Evolutionary conservation across 768 basidiomycete genomes (phyloP).

Genomic region (Hygrophorus russula): DNA sequence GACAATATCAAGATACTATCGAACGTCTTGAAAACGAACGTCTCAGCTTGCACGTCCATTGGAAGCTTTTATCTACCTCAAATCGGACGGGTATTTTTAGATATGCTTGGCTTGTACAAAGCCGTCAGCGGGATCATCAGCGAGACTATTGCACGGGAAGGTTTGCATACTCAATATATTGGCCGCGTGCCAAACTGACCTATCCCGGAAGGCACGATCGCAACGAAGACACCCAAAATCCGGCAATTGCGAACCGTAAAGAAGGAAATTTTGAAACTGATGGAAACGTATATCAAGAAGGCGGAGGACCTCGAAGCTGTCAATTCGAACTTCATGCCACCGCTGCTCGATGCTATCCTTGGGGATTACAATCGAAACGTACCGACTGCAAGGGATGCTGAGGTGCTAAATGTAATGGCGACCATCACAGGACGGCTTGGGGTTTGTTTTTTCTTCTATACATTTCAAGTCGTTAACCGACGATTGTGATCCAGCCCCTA

Average conservation of each 20-base stretch:
- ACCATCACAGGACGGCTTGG: constrained; percentile 84
- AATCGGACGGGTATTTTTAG: constrained; percentile 88
- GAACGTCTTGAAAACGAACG: constrained; percentile 97
- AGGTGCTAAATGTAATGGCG: constrained; percentile 95
- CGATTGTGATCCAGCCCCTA: constrained; percentile 39
- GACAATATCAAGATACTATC: constrained; percentile 96
- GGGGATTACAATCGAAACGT: constrained; percentile 95
- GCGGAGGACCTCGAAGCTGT: constrained; percentile 94
- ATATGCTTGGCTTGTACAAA: constrained; percentile 97
- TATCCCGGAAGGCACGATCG: constrained; percentile 55
- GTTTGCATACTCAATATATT: constrained; percentile 25
- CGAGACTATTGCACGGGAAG: constrained; percentile 79
- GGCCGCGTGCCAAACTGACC: background rate
- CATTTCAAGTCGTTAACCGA: background rate
- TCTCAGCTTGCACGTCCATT: constrained; percentile 93
- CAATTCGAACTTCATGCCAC: constrained; percentile 87
- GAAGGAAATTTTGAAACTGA: constrained; percentile 93
- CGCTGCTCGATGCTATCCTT: constrained; percentile 91
- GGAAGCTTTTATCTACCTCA: constrained; percentile 98
- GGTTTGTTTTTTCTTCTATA: constrained; percentile 36
- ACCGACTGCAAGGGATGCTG: constrained; percentile 87
- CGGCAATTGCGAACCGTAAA: constrained; percentile 92
- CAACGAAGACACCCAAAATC: constrained; percentile 95
- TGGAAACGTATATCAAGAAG: constrained; percentile 96
- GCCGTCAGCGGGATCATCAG: constrained; percentile 96